phyloP scores from a whole-genome alignment of 2,329 filamentous ascomycete genomes.

The Fusarium virguliforme region DNA sequence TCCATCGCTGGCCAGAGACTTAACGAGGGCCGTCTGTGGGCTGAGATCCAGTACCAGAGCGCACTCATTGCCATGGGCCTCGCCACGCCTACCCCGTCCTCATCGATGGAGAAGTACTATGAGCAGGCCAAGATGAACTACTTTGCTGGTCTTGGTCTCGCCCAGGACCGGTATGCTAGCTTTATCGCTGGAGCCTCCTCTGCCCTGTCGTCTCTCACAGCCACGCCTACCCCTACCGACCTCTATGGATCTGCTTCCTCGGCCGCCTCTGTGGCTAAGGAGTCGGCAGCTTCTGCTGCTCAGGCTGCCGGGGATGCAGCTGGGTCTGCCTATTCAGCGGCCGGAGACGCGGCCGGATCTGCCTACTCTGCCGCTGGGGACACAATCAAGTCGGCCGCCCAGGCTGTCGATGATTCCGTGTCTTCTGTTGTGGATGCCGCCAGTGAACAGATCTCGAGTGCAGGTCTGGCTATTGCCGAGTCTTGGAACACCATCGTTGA shows the following conservation, averaged over 20 bases:
- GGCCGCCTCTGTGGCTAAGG: conserved; percentile 65
- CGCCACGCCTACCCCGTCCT: conserved; percentile 68
- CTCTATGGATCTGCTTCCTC: conserved; percentile 65
- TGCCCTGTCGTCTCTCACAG: conserved; percentile 73
- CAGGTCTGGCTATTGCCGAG: conserved; percentile 59
- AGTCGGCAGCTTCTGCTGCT: conserved; percentile 63
- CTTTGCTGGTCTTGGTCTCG: conserved; percentile 83
- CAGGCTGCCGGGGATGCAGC: conserved; percentile 66
- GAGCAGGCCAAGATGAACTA: conserved; percentile 77
- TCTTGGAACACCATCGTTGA: conserved; percentile 66
- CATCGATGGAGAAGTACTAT: conserved; percentile 70
- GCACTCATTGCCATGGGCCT: conserved; percentile 77
- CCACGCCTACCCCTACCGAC: conserved; percentile 74
- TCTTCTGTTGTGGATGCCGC: conserved; percentile 64
- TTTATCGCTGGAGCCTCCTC: conserved; percentile 81
- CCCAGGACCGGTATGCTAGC: conserved; percentile 83
- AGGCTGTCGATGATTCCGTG: conserved; percentile 59
- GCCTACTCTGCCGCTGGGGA: conserved; percentile 60
- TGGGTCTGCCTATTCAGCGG: conserved; percentile 62
- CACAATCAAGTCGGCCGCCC: conserved; percentile 59
- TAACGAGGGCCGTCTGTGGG: conserved; percentile 78
- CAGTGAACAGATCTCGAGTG: conserved; percentile 57
- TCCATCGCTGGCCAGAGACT: conserved; percentile 80
- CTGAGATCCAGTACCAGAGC: conserved; percentile 79
- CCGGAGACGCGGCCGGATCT: conserved; percentile 68